These are phyloP conservation scores for Cubamyces lactineus DNA, from an alignment of 768 basidiomycete species.

Conservation along the genomic window DNA sequence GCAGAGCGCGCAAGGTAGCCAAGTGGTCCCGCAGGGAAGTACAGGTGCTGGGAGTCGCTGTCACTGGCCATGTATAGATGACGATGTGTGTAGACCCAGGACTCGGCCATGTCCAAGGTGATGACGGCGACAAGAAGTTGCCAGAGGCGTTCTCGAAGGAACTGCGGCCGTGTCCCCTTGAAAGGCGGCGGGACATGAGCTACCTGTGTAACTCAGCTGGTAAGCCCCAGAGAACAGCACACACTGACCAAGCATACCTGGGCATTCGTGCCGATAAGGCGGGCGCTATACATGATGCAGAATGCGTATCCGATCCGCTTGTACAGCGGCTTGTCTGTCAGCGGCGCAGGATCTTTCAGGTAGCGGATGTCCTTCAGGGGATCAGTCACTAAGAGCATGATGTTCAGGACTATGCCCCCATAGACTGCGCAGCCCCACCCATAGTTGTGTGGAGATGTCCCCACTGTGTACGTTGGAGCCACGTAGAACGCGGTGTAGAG, in stretches of 20 bases:
- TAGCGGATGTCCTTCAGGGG: slow-evolving; percentile 7
- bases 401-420: neutral
- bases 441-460: neutral
- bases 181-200: neutral
- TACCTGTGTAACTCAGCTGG: no score
- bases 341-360: neutral
- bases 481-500: neutral
- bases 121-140: neutral
- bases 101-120: neutral
- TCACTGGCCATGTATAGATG: neutral
- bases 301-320: slow-evolving; percentile 1
- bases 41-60: neutral
- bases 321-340: slow-evolving; percentile 4
- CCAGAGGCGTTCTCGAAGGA: neutral
- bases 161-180: neutral
- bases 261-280: slow-evolving; percentile 24
- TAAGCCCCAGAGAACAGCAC: no score
- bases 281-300: slow-evolving; percentile 7
- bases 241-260: slow-evolving; percentile 22
- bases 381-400: neutral
- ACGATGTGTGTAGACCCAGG: neutral
- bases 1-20: neutral
- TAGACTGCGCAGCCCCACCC: neutral
- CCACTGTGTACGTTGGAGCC: neutral
- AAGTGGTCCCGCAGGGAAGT: neutral